Evolutionary conservation across 2,329 filamentous ascomycete species (phyloP).

Genomic region (Pezicula carpinea): DNA sequence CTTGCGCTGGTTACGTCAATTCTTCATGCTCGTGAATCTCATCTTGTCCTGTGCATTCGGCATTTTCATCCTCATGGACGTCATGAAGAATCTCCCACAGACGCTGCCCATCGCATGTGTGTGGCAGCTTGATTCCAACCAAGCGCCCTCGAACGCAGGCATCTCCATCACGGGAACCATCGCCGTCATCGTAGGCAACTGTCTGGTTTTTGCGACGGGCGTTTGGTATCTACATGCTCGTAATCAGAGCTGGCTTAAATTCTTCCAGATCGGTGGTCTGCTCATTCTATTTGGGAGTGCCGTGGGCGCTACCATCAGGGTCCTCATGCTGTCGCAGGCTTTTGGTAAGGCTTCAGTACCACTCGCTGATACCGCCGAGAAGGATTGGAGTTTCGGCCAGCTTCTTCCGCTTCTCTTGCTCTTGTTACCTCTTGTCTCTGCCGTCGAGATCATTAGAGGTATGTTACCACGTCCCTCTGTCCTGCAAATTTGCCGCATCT

Average conservation of each 20-base stretch:
- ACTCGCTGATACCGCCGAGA: constrained; percentile 49
- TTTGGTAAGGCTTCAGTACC: constrained; percentile 49
- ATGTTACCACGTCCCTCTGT: too few relatives aligned
- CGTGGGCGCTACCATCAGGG: constrained; percentile 52
- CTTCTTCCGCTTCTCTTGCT: constrained; percentile 55
- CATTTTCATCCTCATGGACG: constrained; percentile 94
- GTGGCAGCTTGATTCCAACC: constrained; percentile 41
- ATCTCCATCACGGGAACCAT: constrained; percentile 56
- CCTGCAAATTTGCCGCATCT: constrained; percentile 13
- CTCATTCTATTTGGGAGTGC: constrained; percentile 46
- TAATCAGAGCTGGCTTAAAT: constrained; percentile 47
- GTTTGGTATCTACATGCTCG: constrained; percentile 62
- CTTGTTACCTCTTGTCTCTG: constrained; percentile 53
- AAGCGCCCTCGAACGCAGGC: constrained; percentile 34
- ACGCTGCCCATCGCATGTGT: constrained; percentile 59
- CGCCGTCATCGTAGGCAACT: constrained; percentile 54
- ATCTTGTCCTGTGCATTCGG: constrained; percentile 65
- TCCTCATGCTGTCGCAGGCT: constrained; percentile 54
- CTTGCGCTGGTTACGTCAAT: constrained; percentile 59
- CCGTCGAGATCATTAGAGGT: constrained; percentile 54
- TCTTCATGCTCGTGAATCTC: constrained; percentile 63
- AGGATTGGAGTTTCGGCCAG: constrained; percentile 59
- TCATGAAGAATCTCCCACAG: constrained; percentile 71
- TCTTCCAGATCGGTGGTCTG: constrained; percentile 48
- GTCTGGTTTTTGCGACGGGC: constrained; percentile 51